Conservation (phyloP, 768 basidiomycete genomes). For the Clitopilus hobsonii region DNA sequence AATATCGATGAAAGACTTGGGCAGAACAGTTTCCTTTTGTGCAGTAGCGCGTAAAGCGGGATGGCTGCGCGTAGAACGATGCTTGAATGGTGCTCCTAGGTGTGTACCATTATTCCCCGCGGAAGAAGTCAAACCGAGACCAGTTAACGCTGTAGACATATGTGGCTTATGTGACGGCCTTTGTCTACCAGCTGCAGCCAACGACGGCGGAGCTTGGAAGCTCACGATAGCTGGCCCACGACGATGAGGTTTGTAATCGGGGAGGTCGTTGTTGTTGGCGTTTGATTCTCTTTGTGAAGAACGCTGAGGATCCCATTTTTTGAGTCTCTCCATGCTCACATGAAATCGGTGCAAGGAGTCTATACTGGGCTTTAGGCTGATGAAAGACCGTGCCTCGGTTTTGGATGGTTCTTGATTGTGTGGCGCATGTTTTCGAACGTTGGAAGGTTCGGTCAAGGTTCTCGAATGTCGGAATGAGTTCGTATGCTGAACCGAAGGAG, state of each 20-base stretch:
- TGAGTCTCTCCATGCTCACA: slow-evolving; percentile 25
- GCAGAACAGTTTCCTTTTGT: background rate
- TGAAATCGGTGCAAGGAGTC: slow-evolving; percentile 27
- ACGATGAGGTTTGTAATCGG: slow-evolving; percentile 3
- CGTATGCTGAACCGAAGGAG: too few species aligned
- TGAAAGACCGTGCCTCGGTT: background rate
- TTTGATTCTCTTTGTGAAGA: slow-evolving; percentile 7
- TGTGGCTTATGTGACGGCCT: slow-evolving; percentile 9
- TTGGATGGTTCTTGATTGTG: slow-evolving; percentile 3
- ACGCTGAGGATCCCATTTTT: slow-evolving; percentile 21
- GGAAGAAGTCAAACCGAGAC: background rate
- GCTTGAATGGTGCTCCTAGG: slow-evolving; percentile 9
- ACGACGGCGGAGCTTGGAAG: slow-evolving; percentile 9
- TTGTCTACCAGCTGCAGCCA: slow-evolving; percentile 14
- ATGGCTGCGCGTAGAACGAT: slow-evolving; percentile 8
- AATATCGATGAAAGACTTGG: slow-evolving; percentile 34
- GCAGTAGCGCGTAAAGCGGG: background rate
- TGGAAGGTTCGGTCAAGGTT: too few species aligned
- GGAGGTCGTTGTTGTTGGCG: slow-evolving; percentile 1
- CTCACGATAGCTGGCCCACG: background rate
- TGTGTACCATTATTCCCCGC: background rate
- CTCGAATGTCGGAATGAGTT: too few species aligned
- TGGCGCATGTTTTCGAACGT: background rate
- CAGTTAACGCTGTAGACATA: slow-evolving; percentile 2
- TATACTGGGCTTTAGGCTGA: slow-evolving; percentile 13